Conservation (phyloP, 352 stramenopile genomes). For the Phytophthora agathidicida region DNA sequence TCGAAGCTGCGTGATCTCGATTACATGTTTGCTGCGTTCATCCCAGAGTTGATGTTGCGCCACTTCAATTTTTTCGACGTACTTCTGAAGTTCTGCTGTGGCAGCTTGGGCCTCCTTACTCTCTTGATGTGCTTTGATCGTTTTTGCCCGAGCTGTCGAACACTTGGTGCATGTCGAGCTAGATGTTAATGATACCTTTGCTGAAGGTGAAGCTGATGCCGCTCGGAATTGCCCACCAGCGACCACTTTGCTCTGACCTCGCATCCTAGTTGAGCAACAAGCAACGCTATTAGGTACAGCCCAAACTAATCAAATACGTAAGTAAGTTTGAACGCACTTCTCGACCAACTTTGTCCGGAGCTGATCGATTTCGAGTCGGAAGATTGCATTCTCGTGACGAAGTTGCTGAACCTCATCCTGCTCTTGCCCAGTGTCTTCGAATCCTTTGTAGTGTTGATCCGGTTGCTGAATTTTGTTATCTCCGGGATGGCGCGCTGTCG, state of each 20-base stretch:
- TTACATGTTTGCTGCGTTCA: constrained; percentile 22
- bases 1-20: constrained; percentile 32
- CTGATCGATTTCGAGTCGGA: constrained; percentile 34
- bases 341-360: constrained; percentile 40
- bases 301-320: neutral
- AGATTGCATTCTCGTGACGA: constrained; percentile 29
- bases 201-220: constrained; percentile 1
- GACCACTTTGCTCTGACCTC: constrained; percentile 43
- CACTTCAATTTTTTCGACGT: constrained; percentile 37
- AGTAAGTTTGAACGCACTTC: constrained; percentile 36
- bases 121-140: constrained; percentile 28
- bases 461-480: constrained; percentile 4
- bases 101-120: constrained; percentile 9
- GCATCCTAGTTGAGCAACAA: constrained; percentile 30
- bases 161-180: constrained; percentile 24
- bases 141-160: constrained; percentile 14
- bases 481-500: neutral
- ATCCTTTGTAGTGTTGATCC: neutral
- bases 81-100: constrained; percentile 27
- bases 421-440: constrained; percentile 1
- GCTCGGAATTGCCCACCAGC: constrained; percentile 47
- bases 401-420: constrained; percentile 21
- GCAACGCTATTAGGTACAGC: neutral
- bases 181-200: neutral
- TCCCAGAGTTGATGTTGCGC: constrained; percentile 37